Conservation (phyloP, 768 basidiomycete genomes). For the Boletus barrowsii region DNA sequence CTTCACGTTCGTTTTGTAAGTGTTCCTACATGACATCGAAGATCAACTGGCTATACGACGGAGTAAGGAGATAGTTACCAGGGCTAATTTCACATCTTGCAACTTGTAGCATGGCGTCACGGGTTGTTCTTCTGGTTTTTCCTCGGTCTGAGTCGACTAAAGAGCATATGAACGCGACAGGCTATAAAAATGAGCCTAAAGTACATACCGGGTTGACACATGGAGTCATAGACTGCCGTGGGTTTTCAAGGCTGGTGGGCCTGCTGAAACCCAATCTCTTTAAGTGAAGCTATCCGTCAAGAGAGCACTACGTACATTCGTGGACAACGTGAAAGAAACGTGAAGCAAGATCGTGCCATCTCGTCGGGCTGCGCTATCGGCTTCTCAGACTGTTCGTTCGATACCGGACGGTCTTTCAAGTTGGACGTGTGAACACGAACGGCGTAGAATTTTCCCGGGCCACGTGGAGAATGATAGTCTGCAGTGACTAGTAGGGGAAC, state of each 20-base stretch:
- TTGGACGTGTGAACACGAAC: too few relatives aligned
- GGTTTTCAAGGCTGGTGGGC: not conserved
- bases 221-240: not conserved
- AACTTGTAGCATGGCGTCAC: constrained; percentile 3
- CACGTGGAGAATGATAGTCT: too few relatives aligned
- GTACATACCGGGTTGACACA: not conserved
- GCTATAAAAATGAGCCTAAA: not conserved
- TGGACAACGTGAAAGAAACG: constrained; percentile 6
- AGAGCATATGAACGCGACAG: not conserved
- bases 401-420: too few relatives aligned
- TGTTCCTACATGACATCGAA: constrained; percentile 3
- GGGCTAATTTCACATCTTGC: constrained; percentile 3
- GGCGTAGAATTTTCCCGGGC: too few relatives aligned
- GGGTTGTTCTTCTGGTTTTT: not conserved
- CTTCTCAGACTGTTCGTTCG: too few relatives aligned
- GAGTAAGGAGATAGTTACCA: not conserved
- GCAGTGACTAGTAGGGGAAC: too few relatives aligned
- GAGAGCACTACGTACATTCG: not conserved
- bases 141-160: not conserved
- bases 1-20: constrained; percentile 3
- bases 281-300: not conserved
- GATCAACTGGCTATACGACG: not conserved
- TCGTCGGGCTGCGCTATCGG: too few relatives aligned
- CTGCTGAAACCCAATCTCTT: not conserved
- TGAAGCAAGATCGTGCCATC: too few relatives aligned